Evolutionary conservation across 805 yeast genomes (phyloP).

Genomic region (Lachancea cidri): DNA sequence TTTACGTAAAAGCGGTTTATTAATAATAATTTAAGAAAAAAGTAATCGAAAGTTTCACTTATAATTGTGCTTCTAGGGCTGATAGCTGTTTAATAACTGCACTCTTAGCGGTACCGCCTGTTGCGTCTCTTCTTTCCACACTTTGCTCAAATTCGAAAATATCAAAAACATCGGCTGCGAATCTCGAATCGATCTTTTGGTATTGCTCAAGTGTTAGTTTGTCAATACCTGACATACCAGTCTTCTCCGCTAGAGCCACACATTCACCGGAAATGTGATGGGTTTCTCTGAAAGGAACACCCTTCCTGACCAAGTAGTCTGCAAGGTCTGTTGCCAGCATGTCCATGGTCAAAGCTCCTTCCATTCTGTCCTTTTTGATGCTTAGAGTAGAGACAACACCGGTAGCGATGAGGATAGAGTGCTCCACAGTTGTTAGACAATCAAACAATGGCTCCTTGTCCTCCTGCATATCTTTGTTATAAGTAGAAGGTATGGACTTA

Average conservation of each 20-base stretch:
- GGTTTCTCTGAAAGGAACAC: conserved; percentile 98
- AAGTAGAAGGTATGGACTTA: conserved; percentile 96
- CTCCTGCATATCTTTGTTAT: conserved; percentile 98
- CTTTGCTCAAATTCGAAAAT: conserved; percentile 91
- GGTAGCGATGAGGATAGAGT: conserved; percentile 88
- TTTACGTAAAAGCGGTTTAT: too few relatives aligned
- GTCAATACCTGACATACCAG: conserved; percentile 77
- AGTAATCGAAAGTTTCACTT: not conserved
- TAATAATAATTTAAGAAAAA: not conserved
- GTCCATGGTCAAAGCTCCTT: conserved; percentile 89
- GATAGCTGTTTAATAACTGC: conserved; percentile 69
- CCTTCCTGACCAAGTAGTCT: conserved; percentile 93
- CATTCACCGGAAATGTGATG: conserved; percentile 99
- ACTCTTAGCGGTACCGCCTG: conserved; percentile 92
- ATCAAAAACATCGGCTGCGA: conserved; percentile 70
- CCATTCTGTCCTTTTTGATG: conserved; percentile 73
- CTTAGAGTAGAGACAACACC: conserved; percentile 89
- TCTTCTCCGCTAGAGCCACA: conserved; percentile 84
- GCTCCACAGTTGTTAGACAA: conserved; percentile 82
- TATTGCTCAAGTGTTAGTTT: conserved; percentile 73
- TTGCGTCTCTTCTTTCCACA: conserved; percentile 94
- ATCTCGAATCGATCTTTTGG: conserved; percentile 72
- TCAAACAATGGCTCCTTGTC: conserved; percentile 99
- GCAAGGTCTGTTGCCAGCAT: conserved; percentile 99
- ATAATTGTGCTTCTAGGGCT: conserved; percentile 27